Base-by-base conservation (phyloP, 306 rosid species). In the Nissolia schottii region DNA sequence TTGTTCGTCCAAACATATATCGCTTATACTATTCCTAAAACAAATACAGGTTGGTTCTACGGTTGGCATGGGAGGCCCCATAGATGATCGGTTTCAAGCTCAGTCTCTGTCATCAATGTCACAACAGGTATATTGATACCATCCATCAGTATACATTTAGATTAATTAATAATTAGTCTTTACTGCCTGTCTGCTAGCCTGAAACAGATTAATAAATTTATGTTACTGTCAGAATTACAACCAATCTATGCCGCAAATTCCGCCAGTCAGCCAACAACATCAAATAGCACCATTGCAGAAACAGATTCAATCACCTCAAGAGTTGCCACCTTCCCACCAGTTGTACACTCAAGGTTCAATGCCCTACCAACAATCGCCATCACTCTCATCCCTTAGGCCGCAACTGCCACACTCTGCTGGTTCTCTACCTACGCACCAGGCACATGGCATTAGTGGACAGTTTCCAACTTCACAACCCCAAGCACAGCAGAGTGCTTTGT, bases 251-350 rank as follows among this genome's bases (percentile, higher is more conserved):
- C 83, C 76, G 9, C 89, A 86, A 77, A 77, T 78, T 78, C 85
- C 90, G 27, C 85, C 87, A 3, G 76, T 65, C 53, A 83, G 87
- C 65, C 96, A 81, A 77, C 89, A 87, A 73, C 96, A 81, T 77
- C 89, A 86, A 73, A 74, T 76, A 59, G 82, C 92, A 43, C 89
- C 91, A 75, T 60, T 80, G 68, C 90, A 82, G 76, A 94, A 89
- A 67, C 79, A 83, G 64, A 46, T 75, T 76, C 95, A 79, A 64
- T 86, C 95, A 71, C 89, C 97, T 34, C 93, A 86, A 85, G 86
- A 86, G 57, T 61, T 89, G 68, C 92, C 89, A 54, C 82, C 93
- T 70, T 72, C 93, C 49, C 71, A 63, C 74, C 96, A 81, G 61
- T 75, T 75, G 59, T 71, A 76, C 78, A 83, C 87, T 64, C 91